Evolutionary conservation across 352 stramenopile species (phyloP).

Genomic region (Phytophthora idaei): DNA sequence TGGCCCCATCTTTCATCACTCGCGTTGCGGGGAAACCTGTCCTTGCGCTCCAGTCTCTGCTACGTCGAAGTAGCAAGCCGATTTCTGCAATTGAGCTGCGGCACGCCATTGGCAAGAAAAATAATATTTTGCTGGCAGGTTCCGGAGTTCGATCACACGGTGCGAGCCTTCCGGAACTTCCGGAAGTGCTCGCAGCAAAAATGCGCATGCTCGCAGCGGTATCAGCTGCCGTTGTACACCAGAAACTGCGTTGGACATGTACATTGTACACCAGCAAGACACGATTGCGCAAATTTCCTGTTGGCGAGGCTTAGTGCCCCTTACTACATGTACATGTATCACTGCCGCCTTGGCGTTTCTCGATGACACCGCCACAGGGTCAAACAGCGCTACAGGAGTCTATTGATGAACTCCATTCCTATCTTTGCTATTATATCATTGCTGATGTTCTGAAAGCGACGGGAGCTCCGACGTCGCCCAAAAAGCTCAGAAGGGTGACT

Average conservation of each 20-base stretch:
- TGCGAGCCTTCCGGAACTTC: neutral
- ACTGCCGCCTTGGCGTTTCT: too few relatives aligned
- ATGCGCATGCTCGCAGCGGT: neutral
- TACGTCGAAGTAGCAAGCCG: neutral
- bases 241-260: too few relatives aligned
- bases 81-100: neutral
- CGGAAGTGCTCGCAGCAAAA: neutral
- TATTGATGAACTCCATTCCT: too few relatives aligned
- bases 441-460: too few relatives aligned
- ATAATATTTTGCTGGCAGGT: neutral
- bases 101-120: slow-evolving; percentile 1
- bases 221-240: neutral
- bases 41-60: neutral
- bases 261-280: neutral
- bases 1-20: neutral
- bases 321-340: too few relatives aligned
- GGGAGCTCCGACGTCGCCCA: too few relatives aligned
- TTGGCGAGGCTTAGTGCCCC: neutral
- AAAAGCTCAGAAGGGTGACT: too few relatives aligned
- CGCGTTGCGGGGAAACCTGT: neutral
- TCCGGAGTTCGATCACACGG: neutral
- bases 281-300: neutral
- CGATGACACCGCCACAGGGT: too few relatives aligned
- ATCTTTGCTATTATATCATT: too few relatives aligned
- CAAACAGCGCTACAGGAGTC: too few relatives aligned